Base-by-base conservation (phyloP, 129 eudicot genomes). In the Daucus carota region DNA sequence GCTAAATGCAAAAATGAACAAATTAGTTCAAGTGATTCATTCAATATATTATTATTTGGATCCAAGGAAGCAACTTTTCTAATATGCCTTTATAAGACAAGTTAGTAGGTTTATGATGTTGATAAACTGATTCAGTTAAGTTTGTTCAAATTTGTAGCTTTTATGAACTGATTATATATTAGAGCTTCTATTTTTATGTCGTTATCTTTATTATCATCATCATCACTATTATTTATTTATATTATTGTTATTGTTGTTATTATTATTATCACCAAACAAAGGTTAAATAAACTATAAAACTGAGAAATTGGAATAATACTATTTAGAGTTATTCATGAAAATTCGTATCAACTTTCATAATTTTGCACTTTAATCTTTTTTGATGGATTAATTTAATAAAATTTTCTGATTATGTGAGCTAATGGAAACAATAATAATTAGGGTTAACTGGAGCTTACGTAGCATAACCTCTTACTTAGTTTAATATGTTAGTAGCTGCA, bases 151-250 rank as follows among this genome's bases (percentile, higher is more conserved):
- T n/a, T 59, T n/a, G 8, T 59, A 59, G 59, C 59, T 20, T 50
- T 20, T 26, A 12, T 59, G 17, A 18, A 29, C 13, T 11, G 47
- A 22, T 34, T 2, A 68, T 68, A 68, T 20, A 36, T 36, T 36
- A 18, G 34, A 68, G 46, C 45, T 68, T 68, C 73, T 68, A 68
- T 6, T 17, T 68, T 5, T 36, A 73, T 70, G 79, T 18, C 15
- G 24, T 17, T 18, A 13, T 48, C 57, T 8, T 48, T 4, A 1
- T 16, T 6, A 22, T 48, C 24, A 0, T 48, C 43, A 40, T 40
- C 8, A 22, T 48, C 15, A 48, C 17, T 47, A n/a, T n/a, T n/a
- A n/a, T 5, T 16, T 47, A 47, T 47, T 14, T 14, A 4, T 17
- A 47, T 14, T 47, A 47, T 46, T 12, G 15, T 11, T 46, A 15